Evolutionary conservation across 768 basidiomycete genomes (phyloP).

Genomic region (Macrolepiota fuliginosa): DNA sequence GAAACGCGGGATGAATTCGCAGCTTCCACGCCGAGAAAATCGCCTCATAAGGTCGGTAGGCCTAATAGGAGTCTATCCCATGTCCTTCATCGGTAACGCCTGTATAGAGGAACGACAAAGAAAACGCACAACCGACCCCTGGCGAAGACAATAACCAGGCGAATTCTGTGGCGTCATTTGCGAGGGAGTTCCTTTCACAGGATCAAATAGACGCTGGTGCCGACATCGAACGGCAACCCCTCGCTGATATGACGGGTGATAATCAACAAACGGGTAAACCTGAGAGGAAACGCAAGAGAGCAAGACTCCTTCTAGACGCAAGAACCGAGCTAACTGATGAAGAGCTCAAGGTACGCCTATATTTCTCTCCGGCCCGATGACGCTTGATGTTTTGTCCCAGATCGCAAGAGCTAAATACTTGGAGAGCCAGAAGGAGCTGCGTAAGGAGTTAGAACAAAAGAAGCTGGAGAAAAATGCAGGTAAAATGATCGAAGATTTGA

Average conservation of each 20-base stretch:
- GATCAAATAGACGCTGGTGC: conserved; percentile 21
- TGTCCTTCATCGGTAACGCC: not conserved
- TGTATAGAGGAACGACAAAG: not conserved
- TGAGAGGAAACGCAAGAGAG: conserved; percentile 41
- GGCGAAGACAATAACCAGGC: conserved; percentile 10
- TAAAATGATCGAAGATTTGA: conserved; percentile 55
- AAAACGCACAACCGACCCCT: not conserved
- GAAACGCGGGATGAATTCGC: not conserved
- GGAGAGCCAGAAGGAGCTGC: conserved; percentile 53
- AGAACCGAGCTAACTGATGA: conserved; percentile 82
- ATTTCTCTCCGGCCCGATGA: not conserved
- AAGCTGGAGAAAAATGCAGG: conserved; percentile 53
- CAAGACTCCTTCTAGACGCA: conserved; percentile 61
- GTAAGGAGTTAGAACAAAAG: conserved; percentile 49
- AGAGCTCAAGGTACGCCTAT: conserved; percentile 60
- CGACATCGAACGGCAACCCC: conserved; percentile 18
- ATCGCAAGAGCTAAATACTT: conserved; percentile 66
- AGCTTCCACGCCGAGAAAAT: not conserved
- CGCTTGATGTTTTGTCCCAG: conserved; percentile 27
- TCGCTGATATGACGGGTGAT: conserved; percentile 27
- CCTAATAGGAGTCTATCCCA: not conserved
- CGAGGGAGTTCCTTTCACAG: conserved; percentile 39
- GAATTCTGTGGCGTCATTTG: conserved; percentile 34
- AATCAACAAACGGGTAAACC: conserved; percentile 18
- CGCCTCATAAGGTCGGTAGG: not conserved